Evolutionary conservation across 257 asterid genomes (phyloP), one percentile per base, ranked within the genome.

Genomic region (Solanum piurae): DNA sequence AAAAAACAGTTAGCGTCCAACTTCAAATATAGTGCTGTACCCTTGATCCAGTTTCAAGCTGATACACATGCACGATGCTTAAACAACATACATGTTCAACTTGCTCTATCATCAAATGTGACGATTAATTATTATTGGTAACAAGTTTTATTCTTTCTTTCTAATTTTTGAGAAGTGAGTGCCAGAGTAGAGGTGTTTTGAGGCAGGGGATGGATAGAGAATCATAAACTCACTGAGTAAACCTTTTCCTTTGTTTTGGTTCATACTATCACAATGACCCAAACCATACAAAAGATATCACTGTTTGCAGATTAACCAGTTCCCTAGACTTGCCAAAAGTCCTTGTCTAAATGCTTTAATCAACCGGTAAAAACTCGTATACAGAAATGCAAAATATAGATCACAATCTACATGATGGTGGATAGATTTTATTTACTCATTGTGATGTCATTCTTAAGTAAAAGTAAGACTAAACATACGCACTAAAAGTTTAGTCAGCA

Each of bases 1-100:
- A 0, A 0, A 0, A 3, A 23, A 62, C 23, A 23, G 27, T 62
- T 16, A 52, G 69, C 14, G 12, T 31, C 46, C 80, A 2, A 72
- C 80, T 18, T 72, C 44, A 72, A 72, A 34, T 72, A 44, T 34
- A 72, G 44, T 16, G 44, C 0, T 72, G 44, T 72, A 72, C 27
- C 80, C 25, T 72, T 31, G 80, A 72, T 16, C 80, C 80, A 72
- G 80, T 20, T 72, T 16, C 80, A 72, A 34, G 80, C 27, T 16
- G 80, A 33, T 18, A 34, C 80, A 72, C n/a, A 33, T 33, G 80
- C 80, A 72, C 16, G 8, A 72, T 9, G 27, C 46, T 72, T 33
- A 34, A 18, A 72, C 20, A 34, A 18, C 44, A 33, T 72, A 20
- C 44, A 18, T 34, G 80, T 72, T 34, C 44, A 23, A 72, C 80